Percentiles rank a stretch among this genome's conserved stretches.
Evolutionary conservation across 1,284 basidiomycete genomes (phyloP).

Genomic region (Trametes sp.): DNA sequence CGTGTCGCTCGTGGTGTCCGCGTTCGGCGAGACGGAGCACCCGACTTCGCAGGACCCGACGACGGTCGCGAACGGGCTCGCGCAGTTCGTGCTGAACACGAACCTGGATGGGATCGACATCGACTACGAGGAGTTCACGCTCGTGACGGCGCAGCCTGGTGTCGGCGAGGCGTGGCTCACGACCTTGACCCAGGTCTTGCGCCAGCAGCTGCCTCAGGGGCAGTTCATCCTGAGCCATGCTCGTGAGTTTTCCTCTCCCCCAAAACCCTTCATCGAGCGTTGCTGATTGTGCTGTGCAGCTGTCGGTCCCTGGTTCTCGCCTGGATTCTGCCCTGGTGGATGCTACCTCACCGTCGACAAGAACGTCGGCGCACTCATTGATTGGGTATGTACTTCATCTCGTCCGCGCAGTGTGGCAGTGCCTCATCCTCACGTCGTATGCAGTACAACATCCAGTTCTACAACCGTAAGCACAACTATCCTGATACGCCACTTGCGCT

Average conservation of each 20-base stretch:
- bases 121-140: slow-evolving; percentile 60
- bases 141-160: slow-evolving; percentile 46
- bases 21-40: slow-evolving; percentile 56
- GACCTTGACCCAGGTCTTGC: slow-evolving; percentile 49
- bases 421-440: too few species aligned
- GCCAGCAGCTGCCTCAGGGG: slow-evolving; percentile 42
- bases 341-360: slow-evolving; percentile 29
- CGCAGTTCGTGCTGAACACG: slow-evolving; percentile 42
- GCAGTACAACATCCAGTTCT: slow-evolving; percentile 53
- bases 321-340: slow-evolving; percentile 24
- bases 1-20: slow-evolving; percentile 55
- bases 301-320: slow-evolving; percentile 22
- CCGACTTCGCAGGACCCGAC: slow-evolving; percentile 55
- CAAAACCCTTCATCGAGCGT: too few species aligned
- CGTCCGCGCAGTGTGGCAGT: background rate
- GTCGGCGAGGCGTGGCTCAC: slow-evolving; percentile 51
- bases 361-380: slow-evolving; percentile 24
- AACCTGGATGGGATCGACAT: slow-evolving; percentile 64
- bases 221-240: slow-evolving; percentile 48
- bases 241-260: slow-evolving; percentile 24
- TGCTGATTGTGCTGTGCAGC: background rate
- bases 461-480: slow-evolving; percentile 58
- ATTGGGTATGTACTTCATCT: slow-evolving; percentile 24
- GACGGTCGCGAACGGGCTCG: slow-evolving; percentile 52
- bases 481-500: background rate